Base-by-base conservation (phyloP, 2,329 filamentous ascomycete genomes). In the Aquanectria penicillioides region DNA sequence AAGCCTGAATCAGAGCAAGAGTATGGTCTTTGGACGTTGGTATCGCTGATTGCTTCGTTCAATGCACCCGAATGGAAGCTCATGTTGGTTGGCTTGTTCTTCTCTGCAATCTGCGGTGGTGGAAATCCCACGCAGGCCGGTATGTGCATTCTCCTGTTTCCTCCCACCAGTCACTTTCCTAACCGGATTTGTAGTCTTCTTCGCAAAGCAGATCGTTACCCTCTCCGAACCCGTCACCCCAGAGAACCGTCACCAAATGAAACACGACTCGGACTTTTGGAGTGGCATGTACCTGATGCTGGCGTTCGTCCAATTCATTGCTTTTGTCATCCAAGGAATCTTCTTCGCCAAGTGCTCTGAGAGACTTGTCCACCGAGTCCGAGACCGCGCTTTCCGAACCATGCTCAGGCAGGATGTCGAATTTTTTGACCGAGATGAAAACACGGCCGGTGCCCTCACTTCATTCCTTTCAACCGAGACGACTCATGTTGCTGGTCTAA, bases 321-420 rank as follows among this genome's bases (percentile, higher is more conserved):
- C 89, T 6, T 93, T 90, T 68, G 75, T 83, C 17, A 75, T 79
- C 6, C 90, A 94, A 69, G 93, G 93, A 47, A 69, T 91, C 48
- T 81, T 89, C 2, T 94, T 98, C 67, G 94, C 93, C 15, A 88
- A 88, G 69, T 94, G 92, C 78, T 95, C 93, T n/a, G 92, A 97
- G 78, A 85, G 88, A 34, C 84, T 98, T 20, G 86, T 97, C 52
- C 91, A 92, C 72, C 88, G 93, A 17, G 92, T 94, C 2, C 87
- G 95, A 67, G 88, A 95, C 74, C 83, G 82, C 56, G 91, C 93
- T 6, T 97, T 99, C 81, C 85, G 94, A 26, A 84, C 89, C 20
- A 93, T 98, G 80, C 86, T 98, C 48, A 91, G 94, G 64, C 94
- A 98, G 76, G 95, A 98, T 63, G 94, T 98, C 57, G 81, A 88